Base-by-base conservation (phyloP, 768 basidiomycete species). In the Pleurotus djamor region DNA sequence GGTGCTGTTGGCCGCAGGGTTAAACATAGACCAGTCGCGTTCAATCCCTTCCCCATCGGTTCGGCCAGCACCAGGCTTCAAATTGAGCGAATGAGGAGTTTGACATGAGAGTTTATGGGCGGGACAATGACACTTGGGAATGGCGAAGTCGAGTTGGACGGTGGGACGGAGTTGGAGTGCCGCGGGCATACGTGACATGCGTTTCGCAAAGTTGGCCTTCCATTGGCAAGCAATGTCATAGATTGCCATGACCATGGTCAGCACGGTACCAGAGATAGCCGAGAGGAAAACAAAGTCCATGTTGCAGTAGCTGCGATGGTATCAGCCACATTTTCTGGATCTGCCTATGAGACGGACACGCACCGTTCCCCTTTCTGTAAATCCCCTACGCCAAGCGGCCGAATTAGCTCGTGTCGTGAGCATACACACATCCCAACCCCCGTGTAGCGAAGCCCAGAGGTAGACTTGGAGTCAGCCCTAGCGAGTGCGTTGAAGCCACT, bases 171-270 rank as follows among this genome's bases (percentile, higher is more conserved):
- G 52, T 17, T 16, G 12, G 7, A 21, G 21, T 3, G 2, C 21
- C 21, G 21, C 17, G 2, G 66, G 66, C 17, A 67, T 47, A 14
- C 33, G 17, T 7, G 28, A 5, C 38, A 66, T 57, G 2, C 69
- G 66, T 33, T 34, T 35, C 6, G 48, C 51, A 37, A 73, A 48
- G 9, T 66, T 62, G 13, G 62, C 36, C 36, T 45, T 58, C 64
- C 66, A 75, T 43, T 73, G 71, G 59, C 74, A 75, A 8, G 59
- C 66, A 34, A 76, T 73, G 60, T 74, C 73, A 51, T 74, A 74
- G 10, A 62, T 67, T 4, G 69, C 16, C n/a, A 68, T 43, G 4
- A 67, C 32, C 6, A 38, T 17, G 0, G 48, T 55, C 1, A 59
- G n/a, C 4, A 34, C 33, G 17, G 47, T 43, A 33, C 54, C 48